Percentiles rank a stretch among this genome's conserved stretches.
Conservation (phyloP, 495 filamentous ascomycete species). For the Penicillium macrosclerotiorum region DNA sequence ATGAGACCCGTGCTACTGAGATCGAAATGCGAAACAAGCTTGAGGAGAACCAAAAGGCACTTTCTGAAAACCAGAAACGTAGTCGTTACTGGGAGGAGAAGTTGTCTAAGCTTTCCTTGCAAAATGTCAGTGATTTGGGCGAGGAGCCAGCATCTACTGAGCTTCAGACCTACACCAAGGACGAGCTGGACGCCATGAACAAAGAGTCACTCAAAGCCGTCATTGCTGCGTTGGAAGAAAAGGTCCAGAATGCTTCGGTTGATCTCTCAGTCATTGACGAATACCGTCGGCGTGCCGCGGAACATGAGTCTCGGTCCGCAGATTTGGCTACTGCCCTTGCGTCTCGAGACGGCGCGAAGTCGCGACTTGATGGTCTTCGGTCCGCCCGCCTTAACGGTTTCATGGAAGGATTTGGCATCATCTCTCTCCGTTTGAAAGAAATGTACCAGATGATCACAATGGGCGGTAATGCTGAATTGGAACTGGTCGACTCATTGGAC, state of each 20-base stretch:
- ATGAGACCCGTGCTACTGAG: slow-evolving; percentile 84
- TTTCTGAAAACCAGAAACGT: slow-evolving; percentile 83
- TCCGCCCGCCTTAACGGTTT: slow-evolving; percentile 89
- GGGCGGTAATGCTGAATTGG: slow-evolving; percentile 96
- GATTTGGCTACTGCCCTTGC: slow-evolving; percentile 75
- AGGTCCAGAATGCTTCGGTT: slow-evolving; percentile 83
- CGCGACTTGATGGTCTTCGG: slow-evolving; percentile 84
- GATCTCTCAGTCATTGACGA: slow-evolving; percentile 90
- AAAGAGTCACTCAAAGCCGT: slow-evolving; percentile 82
- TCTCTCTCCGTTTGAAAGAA: slow-evolving; percentile 94
- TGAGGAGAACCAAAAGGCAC: slow-evolving; percentile 86
- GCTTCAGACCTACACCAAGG: slow-evolving; percentile 77
- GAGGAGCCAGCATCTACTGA: slow-evolving; percentile 53
- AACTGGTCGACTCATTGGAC: slow-evolving; percentile 92
- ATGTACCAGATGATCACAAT: slow-evolving; percentile 99
- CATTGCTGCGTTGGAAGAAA: slow-evolving; percentile 89
- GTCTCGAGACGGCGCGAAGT: slow-evolving; percentile 81
- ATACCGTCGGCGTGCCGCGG: slow-evolving; percentile 86
- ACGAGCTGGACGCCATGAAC: slow-evolving; percentile 91
- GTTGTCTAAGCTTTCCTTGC: slow-evolving; percentile 69
- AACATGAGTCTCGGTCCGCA: slow-evolving; percentile 75
- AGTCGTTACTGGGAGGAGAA: slow-evolving; percentile 86
- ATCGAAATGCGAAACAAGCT: slow-evolving; percentile 99
- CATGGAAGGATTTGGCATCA: slow-evolving; percentile 95
- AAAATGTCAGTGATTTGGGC: slow-evolving; percentile 73